Evolutionary conservation across 495 filamentous ascomycete genomes (phyloP).

Genomic region (Saxispiralis lemnorum): DNA sequence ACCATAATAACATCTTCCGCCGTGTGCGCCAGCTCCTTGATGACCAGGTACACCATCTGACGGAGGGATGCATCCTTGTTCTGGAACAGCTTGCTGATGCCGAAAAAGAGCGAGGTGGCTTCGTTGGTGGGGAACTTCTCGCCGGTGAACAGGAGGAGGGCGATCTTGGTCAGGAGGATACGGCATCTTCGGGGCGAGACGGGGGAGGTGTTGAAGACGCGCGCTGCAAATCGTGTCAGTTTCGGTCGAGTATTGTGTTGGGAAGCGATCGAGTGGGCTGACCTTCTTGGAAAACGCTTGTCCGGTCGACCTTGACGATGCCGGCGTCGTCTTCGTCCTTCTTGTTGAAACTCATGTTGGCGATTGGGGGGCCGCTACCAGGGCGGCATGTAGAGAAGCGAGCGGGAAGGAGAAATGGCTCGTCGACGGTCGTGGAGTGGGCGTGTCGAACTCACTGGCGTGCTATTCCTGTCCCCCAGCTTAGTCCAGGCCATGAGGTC

Average conservation of each 20-base stretch:
- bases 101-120: slow-evolving; percentile 96
- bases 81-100: slow-evolving; percentile 98
- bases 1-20: slow-evolving; percentile 99
- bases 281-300: slow-evolving; percentile 99
- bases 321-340: slow-evolving; percentile 95
- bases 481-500: no score
- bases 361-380: slow-evolving; percentile 14
- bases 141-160: slow-evolving; percentile 87
- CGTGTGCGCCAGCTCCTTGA: slow-evolving; percentile 92
- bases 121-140: slow-evolving; percentile 94
- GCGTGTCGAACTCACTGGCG: background rate
- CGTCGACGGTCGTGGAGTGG: no score
- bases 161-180: slow-evolving; percentile 91
- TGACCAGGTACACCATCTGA: slow-evolving; percentile 95
- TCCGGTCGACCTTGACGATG: slow-evolving; percentile 89
- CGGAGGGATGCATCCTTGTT: slow-evolving; percentile 96
- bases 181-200: slow-evolving; percentile 72
- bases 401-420: background rate
- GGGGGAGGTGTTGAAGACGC: slow-evolving; percentile 81
- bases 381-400: slow-evolving; percentile 3
- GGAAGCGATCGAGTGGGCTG: slow-evolving; percentile 5
- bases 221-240: slow-evolving; percentile 38
- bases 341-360: slow-evolving; percentile 83
- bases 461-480: background rate
- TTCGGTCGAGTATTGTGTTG: background rate